Conservation (phyloP, 768 basidiomycete species). For the Hygrocybe punicea region DNA sequence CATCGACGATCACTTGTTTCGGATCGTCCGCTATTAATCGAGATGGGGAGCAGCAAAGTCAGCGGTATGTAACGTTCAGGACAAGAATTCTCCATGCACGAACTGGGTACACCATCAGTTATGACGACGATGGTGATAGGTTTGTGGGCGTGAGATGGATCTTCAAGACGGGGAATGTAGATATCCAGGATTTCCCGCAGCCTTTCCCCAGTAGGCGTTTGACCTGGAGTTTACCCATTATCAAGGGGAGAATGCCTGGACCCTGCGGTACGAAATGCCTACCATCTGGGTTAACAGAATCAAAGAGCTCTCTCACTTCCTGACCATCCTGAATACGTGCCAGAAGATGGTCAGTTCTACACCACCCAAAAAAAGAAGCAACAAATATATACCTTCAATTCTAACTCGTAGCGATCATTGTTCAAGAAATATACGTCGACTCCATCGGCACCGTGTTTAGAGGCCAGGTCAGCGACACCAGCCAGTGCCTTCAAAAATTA, state of each 20-base stretch:
- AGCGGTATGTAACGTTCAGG: not conserved
- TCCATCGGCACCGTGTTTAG: constrained; percentile 51
- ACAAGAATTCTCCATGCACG: not conserved
- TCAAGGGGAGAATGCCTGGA: not conserved
- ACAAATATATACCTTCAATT: constrained; percentile 40
- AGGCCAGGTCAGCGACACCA: constrained; percentile 46
- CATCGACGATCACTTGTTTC: constrained; percentile 42
- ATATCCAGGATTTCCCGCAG: constrained; percentile 31
- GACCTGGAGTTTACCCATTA: not conserved
- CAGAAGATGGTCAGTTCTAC: not conserved
- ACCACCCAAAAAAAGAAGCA: too few relatives aligned
- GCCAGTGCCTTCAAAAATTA: constrained; percentile 35
- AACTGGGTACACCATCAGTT: constrained; percentile 54
- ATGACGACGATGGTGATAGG: constrained; percentile 57
- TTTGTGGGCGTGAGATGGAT: constrained; percentile 32
- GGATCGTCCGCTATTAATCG: constrained; percentile 44
- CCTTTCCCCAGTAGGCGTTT: constrained; percentile 43
- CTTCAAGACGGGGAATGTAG: constrained; percentile 27
- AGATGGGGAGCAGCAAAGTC: not conserved
- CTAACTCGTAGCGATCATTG: constrained; percentile 25
- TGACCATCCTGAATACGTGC: constrained; percentile 31
- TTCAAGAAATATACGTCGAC: constrained; percentile 65
- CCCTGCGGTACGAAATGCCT: not conserved
- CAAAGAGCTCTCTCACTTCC: constrained; percentile 43
- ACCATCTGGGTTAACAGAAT: constrained; percentile 41